Evolutionary conservation across 1,139 yeast species (phyloP).

Genomic region (Saccharomycopsis crataegensis): DNA sequence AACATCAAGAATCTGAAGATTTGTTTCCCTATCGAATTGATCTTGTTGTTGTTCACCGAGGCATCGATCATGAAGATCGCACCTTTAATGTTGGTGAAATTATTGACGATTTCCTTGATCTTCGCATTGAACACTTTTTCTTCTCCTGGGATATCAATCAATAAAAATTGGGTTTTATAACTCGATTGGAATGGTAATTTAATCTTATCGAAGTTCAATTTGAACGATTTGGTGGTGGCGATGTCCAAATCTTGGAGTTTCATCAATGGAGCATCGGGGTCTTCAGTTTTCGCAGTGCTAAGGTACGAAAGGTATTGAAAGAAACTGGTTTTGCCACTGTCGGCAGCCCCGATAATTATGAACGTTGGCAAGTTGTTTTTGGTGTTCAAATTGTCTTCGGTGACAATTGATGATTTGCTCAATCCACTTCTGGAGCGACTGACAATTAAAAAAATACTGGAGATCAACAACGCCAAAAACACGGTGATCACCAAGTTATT

Average conservation of each 20-base stretch:
- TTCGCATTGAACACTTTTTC: constrained; percentile 53
- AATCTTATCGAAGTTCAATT: constrained; percentile 33
- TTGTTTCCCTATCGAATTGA: constrained; percentile 44
- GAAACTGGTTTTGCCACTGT: constrained; percentile 70
- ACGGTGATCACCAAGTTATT: neutral
- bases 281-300: constrained; percentile 22
- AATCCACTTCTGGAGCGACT: neutral
- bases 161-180: constrained; percentile 30
- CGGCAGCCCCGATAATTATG: constrained; percentile 64
- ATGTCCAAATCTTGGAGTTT: constrained; percentile 23
- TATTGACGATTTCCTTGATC: constrained; percentile 38
- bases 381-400: neutral
- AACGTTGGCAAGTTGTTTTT: constrained; percentile 45
- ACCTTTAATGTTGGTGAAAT: constrained; percentile 45
- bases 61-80: constrained; percentile 66
- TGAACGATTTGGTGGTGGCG: constrained; percentile 39
- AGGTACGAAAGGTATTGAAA: constrained; percentile 29
- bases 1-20: constrained; percentile 46
- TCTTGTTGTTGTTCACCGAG: constrained; percentile 37
- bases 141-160: constrained; percentile 86
- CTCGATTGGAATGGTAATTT: constrained; percentile 31
- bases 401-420: neutral
- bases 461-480: constrained; percentile 3
- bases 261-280: constrained; percentile 23
- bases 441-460: constrained; percentile 1